phyloP scores from a whole-genome alignment of 176 grass and related monocot species.

The Urochloa ruziziensis region DNA sequence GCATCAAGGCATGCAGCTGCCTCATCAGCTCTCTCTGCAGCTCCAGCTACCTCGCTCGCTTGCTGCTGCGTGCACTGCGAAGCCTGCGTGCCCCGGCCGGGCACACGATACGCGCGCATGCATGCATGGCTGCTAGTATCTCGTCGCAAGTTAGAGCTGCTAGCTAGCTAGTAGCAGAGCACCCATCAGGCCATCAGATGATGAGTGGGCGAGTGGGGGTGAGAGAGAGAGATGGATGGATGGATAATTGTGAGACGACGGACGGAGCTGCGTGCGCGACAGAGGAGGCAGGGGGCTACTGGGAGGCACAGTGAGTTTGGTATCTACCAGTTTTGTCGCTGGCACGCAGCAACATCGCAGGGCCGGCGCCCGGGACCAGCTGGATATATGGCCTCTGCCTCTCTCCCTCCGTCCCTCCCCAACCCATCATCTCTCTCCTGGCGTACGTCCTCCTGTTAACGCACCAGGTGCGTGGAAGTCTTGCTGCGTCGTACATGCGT shows the following conservation, averaged over 20 bases:
- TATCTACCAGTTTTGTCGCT: slow-evolving; percentile 51
- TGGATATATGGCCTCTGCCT: no score
- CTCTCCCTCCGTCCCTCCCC: no score
- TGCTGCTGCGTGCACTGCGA: no score
- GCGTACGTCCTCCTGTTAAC: slow-evolving; percentile 38
- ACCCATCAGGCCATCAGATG: no score
- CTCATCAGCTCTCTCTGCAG: background rate
- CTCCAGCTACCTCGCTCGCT: background rate
- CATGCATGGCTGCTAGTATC: no score
- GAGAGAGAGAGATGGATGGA: background rate
- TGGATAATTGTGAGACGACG: background rate
- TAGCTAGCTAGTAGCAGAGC: no score
- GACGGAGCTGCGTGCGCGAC: background rate
- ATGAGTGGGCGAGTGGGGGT: no score
- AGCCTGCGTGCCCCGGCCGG: background rate
- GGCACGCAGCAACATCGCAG: slow-evolving; percentile 17
- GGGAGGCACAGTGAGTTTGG: slow-evolving; percentile 38
- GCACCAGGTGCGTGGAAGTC: slow-evolving; percentile 40
- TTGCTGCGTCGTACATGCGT: slow-evolving; percentile 9
- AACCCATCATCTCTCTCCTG: background rate
- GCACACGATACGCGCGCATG: background rate
- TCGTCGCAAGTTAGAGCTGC: no score
- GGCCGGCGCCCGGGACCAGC: background rate
- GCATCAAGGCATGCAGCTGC: no score
- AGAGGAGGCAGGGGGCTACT: background rate